These are phyloP conservation scores for Camellia granthamiana DNA, from an alignment of 148 eudicot species.

Conservation along the genomic window DNA sequence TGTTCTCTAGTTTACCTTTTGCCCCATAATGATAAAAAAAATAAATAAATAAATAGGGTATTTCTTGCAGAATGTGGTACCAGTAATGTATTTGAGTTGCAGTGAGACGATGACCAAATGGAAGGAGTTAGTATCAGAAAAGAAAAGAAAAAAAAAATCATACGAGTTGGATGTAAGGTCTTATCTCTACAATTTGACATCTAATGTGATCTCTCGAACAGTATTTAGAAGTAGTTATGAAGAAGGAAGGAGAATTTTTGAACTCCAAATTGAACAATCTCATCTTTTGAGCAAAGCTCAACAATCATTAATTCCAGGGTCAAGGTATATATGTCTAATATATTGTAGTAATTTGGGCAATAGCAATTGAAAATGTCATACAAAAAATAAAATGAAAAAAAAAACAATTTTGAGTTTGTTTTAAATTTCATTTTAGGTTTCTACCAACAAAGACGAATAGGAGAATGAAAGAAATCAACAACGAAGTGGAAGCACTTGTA, in stretches of 20 bases:
- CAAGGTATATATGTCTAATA: too few species aligned
- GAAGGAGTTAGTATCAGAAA: neutral
- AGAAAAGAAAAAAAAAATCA: neutral
- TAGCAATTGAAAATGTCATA: neutral
- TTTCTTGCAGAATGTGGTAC: neutral
- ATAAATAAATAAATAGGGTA: neutral
- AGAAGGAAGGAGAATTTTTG: constrained; percentile 25
- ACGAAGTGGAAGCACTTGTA: neutral
- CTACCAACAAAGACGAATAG: too few species aligned
- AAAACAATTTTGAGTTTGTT: too few species aligned
- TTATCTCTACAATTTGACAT: neutral
- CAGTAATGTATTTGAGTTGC: neutral
- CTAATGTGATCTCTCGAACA: constrained; percentile 21
- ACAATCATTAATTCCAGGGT: neutral
- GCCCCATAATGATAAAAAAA: neutral
- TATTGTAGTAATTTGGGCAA: too few species aligned
- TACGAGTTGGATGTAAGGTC: constrained; percentile 26
- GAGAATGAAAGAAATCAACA: too few species aligned
- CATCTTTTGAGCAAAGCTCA: constrained; percentile 17
- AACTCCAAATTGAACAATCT: constrained; percentile 17
- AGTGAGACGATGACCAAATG: neutral
- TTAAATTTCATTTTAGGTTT: too few species aligned
- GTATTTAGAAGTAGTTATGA: constrained; percentile 23
- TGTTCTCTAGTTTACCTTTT: neutral
- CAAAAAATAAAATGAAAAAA: neutral